Percentiles rank a stretch among this genome's conserved stretches.
phyloP scores from a whole-genome alignment of 2,329 filamentous ascomycete species.

The Pseudogymnoascus sp. region DNA sequence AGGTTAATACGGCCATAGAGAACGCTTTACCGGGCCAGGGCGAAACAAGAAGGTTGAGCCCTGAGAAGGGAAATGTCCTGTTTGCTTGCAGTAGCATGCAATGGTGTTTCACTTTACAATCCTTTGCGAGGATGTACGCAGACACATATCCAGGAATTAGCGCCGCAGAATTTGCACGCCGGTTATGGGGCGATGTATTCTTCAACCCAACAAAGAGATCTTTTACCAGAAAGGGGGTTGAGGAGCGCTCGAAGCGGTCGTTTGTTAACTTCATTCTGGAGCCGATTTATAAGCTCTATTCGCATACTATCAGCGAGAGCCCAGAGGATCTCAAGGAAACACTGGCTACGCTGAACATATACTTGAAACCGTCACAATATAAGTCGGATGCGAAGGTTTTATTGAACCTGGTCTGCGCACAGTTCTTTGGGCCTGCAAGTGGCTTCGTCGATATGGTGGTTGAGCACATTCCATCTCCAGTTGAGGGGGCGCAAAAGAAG shows the following conservation, averaged over 20 bases:
- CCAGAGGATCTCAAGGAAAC: conserved; percentile 76
- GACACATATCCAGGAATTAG: conserved; percentile 80
- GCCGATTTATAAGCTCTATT: conserved; percentile 96
- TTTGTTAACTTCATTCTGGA: conserved; percentile 95
- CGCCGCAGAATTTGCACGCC: conserved; percentile 68
- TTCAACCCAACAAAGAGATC: conserved; percentile 86
- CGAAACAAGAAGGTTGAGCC: conserved; percentile 73
- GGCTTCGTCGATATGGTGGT: conserved; percentile 96
- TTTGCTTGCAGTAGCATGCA: conserved; percentile 90
- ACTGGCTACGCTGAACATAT: conserved; percentile 70
- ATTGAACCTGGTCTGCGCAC: conserved; percentile 80
- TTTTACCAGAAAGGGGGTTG: conserved; percentile 80
- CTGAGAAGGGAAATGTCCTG: conserved; percentile 96
- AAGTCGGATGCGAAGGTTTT: conserved; percentile 83
- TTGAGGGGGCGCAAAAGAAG: conserved; percentile 66
- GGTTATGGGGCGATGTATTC: conserved; percentile 95
- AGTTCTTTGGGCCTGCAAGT: conserved; percentile 85
- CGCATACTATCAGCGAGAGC: conserved; percentile 85
- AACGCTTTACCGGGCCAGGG: conserved; percentile 75
- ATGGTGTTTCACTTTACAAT: conserved; percentile 92
- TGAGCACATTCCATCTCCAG: conserved; percentile 79
- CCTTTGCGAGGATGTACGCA: conserved; percentile 94
- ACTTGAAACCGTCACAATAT: conserved; percentile 85
- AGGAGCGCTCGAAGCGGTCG: conserved; percentile 71
- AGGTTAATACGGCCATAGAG: conserved; percentile 94